Conservation (phyloP, 345 rosid genomes). For the Geranium rotundifolium region DNA sequence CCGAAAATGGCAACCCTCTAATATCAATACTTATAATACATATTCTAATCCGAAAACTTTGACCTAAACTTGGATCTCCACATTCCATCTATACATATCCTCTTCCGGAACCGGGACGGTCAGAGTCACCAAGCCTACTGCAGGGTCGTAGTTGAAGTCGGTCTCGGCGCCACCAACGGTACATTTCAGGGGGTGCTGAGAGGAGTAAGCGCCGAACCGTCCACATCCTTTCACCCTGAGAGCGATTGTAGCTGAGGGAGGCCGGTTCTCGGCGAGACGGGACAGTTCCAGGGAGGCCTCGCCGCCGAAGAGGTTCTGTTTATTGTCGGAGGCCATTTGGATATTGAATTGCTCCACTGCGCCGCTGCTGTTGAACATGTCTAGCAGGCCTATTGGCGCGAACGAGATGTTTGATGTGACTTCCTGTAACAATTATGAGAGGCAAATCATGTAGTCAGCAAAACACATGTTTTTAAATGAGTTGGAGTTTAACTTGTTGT, state of each 20-base stretch:
- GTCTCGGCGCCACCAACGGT: slow-evolving; percentile 35
- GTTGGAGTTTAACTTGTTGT: too few relatives aligned
- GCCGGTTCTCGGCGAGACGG: slow-evolving; percentile 31
- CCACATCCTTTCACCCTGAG: slow-evolving; percentile 70
- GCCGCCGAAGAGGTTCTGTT: slow-evolving; percentile 39
- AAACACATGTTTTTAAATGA: too few relatives aligned
- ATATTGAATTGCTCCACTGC: slow-evolving; percentile 54
- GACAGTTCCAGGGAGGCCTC: slow-evolving; percentile 35
- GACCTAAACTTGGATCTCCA: slow-evolving; percentile 52
- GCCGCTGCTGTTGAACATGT: slow-evolving; percentile 82
- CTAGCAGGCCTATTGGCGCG: slow-evolving; percentile 76
- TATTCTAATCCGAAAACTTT: too few relatives aligned
- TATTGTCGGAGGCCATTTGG: slow-evolving; percentile 21
- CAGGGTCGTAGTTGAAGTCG: slow-evolving; percentile 40
- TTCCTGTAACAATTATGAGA: slow-evolving; percentile 30
- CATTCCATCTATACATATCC: slow-evolving; percentile 81
- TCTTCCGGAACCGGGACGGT: slow-evolving; percentile 44
- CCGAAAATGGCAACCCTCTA: too few relatives aligned
- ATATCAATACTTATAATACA: too few relatives aligned
- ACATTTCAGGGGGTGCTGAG: slow-evolving; percentile 64
- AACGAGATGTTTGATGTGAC: slow-evolving; percentile 46
- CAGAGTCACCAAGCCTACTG: slow-evolving; percentile 48
- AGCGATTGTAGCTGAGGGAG: slow-evolving; percentile 37
- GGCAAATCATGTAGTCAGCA: too few relatives aligned
- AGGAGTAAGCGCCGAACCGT: slow-evolving; percentile 58